phyloP scores from a whole-genome alignment of 2,329 filamentous ascomycete genomes.

The Stagonosporopsis cucurbitacearum region DNA sequence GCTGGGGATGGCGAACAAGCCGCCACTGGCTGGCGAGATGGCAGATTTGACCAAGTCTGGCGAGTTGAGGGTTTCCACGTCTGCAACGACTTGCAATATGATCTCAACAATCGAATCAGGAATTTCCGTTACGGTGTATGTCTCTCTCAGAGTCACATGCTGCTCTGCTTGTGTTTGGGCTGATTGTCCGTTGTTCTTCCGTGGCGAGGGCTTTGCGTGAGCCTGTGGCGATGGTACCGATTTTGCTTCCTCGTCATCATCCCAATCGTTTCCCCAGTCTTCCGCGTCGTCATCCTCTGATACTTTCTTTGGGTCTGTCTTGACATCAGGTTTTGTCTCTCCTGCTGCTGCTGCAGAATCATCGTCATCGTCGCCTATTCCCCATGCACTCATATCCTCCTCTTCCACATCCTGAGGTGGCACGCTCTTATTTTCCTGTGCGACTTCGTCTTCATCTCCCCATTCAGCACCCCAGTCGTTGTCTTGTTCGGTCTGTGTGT shows the following conservation, averaged over 20 bases:
- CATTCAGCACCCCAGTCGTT: conserved; percentile 84
- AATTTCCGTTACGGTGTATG: conserved; percentile 86
- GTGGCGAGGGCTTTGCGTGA: conserved; percentile 33
- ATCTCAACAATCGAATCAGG: conserved; percentile 77
- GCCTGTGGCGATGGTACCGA: conserved; percentile 17
- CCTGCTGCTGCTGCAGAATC: too few species aligned
- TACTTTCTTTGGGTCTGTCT: conserved; percentile 45
- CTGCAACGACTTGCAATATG: conserved; percentile 60
- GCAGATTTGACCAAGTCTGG: conserved; percentile 57
- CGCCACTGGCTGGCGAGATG: conserved; percentile 71
- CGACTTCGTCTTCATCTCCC: conserved; percentile 61
- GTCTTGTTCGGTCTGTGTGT: conserved; percentile 53
- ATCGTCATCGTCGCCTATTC: conserved; percentile 52
- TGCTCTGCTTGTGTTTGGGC: conserved; percentile 48
- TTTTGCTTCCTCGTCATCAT: conserved; percentile 63
- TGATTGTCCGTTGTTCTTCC: conserved; percentile 41
- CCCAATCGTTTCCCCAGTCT: conserved; percentile 79
- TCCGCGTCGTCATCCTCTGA: conserved; percentile 57
- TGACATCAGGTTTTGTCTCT: conserved; percentile 29
- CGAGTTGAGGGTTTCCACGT: conserved; percentile 62
- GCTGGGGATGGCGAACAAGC: conserved; percentile 74
- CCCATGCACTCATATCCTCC: conserved; percentile 59
- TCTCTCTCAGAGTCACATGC: conserved; percentile 81
- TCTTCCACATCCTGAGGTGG: conserved; percentile 47
- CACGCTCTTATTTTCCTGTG: conserved; percentile 9